These are phyloP conservation scores for Pontederia paniculata DNA, from an alignment of 176 grass and related monocot genomes.

Conservation along the genomic window DNA sequence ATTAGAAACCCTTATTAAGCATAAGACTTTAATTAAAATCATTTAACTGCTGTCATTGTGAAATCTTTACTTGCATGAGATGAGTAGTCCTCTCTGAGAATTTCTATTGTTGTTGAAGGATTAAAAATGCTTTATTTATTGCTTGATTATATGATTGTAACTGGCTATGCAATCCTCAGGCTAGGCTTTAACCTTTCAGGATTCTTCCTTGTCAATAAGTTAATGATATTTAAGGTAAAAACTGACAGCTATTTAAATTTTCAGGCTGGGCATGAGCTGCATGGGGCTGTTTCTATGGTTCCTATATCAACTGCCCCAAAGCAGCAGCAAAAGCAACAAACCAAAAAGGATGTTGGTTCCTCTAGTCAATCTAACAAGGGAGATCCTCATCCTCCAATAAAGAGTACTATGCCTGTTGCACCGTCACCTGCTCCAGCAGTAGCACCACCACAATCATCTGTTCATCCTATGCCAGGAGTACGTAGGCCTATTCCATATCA, in stretches of 20 bases:
- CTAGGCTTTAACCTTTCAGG: not conserved
- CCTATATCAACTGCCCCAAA: constrained; percentile 34
- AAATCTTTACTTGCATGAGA: too few species aligned
- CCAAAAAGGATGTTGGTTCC: constrained; percentile 7
- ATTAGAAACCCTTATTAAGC: too few species aligned
- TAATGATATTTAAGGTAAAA: not conserved
- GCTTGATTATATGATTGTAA: too few species aligned
- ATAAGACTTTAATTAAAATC: too few species aligned
- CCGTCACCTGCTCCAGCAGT: not conserved
- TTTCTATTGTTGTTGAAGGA: too few species aligned
- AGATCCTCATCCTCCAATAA: constrained; percentile 2
- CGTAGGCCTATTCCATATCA: constrained; percentile 9
- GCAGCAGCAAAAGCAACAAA: constrained; percentile 40
- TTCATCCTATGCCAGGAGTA: constrained; percentile 14
- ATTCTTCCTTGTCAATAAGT: not conserved
- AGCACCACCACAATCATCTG: constrained; percentile 11
- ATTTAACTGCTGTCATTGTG: too few species aligned
- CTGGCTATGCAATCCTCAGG: too few species aligned
- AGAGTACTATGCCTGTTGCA: not conserved
- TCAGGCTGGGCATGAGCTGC: constrained; percentile 40
- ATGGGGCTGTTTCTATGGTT: constrained; percentile 25
- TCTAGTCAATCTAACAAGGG: constrained; percentile 30
- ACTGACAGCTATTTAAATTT: not conserved
- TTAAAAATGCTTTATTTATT: too few species aligned
- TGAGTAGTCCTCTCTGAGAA: too few species aligned